Conservation (phyloP, 345 rosid genomes). For the Nephelium lappaceum region DNA sequence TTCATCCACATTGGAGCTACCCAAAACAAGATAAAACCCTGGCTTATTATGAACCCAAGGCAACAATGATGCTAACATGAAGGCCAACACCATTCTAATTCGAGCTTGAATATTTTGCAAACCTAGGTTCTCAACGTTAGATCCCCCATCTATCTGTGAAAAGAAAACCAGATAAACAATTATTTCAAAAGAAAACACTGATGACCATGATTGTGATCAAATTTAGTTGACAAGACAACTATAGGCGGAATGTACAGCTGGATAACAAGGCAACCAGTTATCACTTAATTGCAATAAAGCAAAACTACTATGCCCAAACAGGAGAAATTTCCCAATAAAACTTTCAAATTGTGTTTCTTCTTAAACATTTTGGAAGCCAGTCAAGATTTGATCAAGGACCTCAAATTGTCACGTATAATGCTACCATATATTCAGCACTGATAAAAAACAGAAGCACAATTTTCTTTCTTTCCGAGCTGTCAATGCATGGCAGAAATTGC, state of each 20-base stretch:
- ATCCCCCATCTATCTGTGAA: slow-evolving; percentile 87
- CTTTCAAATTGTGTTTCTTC: background rate
- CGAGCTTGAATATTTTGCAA: slow-evolving; percentile 95
- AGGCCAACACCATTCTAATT: slow-evolving; percentile 94
- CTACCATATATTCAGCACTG: background rate
- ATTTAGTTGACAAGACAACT: background rate
- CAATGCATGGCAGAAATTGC: background rate
- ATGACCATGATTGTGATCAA: background rate
- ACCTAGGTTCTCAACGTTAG: slow-evolving; percentile 82
- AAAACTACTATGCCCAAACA: background rate
- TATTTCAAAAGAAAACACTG: slow-evolving; percentile 4
- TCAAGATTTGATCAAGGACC: background rate
- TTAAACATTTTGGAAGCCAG: background rate
- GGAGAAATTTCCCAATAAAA: background rate
- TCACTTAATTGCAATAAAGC: background rate
- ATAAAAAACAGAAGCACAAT: background rate
- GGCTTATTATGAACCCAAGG: slow-evolving; percentile 95
- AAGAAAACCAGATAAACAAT: slow-evolving; percentile 15
- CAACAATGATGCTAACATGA: slow-evolving; percentile 87
- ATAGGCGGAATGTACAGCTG: background rate
- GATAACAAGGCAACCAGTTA: background rate
- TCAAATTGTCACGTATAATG: background rate
- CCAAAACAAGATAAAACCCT: slow-evolving; percentile 91
- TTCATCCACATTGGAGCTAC: slow-evolving; percentile 96
- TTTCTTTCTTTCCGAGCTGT: background rate